Evolutionary conservation across 1,139 yeast species (phyloP).

Genomic region (Geotrichum klebahnii): DNA sequence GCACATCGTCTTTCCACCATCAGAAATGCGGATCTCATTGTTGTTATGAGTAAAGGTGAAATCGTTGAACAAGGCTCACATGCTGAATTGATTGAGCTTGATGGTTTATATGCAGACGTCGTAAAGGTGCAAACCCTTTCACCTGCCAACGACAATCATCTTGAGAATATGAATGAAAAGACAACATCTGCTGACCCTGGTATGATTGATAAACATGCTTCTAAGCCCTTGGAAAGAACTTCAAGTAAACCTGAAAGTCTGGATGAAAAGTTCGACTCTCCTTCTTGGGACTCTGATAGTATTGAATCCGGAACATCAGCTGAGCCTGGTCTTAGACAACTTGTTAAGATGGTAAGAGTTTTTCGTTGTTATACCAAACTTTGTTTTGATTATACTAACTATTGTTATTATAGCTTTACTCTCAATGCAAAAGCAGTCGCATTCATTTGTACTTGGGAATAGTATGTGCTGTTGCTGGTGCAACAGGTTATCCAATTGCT

Average conservation of each 20-base stretch:
- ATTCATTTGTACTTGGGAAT: neutral
- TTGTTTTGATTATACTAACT: no score
- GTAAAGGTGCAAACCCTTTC: constrained; percentile 40
- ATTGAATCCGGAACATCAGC: constrained; percentile 7
- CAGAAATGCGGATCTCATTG: constrained; percentile 47
- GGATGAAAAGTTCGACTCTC: constrained; percentile 5
- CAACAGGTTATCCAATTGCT: constrained; percentile 43
- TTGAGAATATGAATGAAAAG: constrained; percentile 5
- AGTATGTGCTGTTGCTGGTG: constrained; percentile 23
- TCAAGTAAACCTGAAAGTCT: constrained; percentile 1
- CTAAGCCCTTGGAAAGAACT: no score
- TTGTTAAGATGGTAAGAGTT: constrained; percentile 13
- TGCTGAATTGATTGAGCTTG: constrained; percentile 36
- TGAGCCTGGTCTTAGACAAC: constrained; percentile 6
- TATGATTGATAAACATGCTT: no score
- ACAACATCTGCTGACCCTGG: no score
- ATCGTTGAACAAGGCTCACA: constrained; percentile 46
- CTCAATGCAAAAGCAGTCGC: neutral
- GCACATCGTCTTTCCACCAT: constrained; percentile 79
- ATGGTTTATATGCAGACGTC: constrained; percentile 38
- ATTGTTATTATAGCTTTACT: constrained; percentile 4
- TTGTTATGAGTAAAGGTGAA: constrained; percentile 44
- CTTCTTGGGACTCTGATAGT: neutral
- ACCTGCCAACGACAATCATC: constrained; percentile 15
- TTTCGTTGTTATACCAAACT: no score